phyloP scores from a whole-genome alignment of 2,329 filamentous ascomycete species.

The Alternaria postmessia region DNA sequence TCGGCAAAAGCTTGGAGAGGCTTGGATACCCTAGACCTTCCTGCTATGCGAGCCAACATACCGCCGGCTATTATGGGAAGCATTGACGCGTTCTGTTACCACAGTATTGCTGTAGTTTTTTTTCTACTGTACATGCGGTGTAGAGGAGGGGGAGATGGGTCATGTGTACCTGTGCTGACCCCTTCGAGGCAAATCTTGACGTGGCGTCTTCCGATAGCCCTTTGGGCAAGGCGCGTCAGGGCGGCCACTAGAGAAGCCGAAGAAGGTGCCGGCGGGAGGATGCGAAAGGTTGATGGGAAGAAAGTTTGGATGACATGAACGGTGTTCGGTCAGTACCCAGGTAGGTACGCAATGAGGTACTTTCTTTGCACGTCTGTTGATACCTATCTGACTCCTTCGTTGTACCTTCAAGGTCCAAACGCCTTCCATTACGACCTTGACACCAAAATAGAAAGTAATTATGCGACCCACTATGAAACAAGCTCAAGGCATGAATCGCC shows the following conservation, averaged over 20 bases:
- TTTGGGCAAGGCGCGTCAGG: slow-evolving; percentile 1
- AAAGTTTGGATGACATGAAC: not conserved
- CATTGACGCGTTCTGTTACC: not conserved
- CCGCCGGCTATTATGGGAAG: slow-evolving; percentile 4
- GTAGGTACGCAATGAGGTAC: not conserved
- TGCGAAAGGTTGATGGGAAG: not conserved
- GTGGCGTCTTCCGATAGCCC: not conserved
- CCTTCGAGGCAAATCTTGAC: not conserved
- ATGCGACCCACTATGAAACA: not conserved
- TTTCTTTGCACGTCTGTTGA: not conserved
- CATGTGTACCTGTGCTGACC: slow-evolving; percentile 3
- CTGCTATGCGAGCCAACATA: not conserved
- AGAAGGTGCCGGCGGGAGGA: not conserved
- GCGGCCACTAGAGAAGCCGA: not conserved
- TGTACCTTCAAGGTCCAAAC: not conserved
- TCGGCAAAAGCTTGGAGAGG: slow-evolving; percentile 19
- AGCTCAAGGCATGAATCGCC: not conserved
- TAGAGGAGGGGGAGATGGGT: not conserved
- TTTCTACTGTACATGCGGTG: not conserved
- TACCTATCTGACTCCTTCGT: not conserved
- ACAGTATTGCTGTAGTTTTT: not conserved
- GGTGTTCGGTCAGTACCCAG: not conserved
- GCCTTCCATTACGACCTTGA: not conserved
- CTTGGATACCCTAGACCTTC: slow-evolving; percentile 8
- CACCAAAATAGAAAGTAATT: not conserved